Evolutionary conservation across 2,329 filamentous ascomycete genomes (phyloP), one percentile per base, ranked within the genome.

Genomic region (Metarhizium robertsii): DNA sequence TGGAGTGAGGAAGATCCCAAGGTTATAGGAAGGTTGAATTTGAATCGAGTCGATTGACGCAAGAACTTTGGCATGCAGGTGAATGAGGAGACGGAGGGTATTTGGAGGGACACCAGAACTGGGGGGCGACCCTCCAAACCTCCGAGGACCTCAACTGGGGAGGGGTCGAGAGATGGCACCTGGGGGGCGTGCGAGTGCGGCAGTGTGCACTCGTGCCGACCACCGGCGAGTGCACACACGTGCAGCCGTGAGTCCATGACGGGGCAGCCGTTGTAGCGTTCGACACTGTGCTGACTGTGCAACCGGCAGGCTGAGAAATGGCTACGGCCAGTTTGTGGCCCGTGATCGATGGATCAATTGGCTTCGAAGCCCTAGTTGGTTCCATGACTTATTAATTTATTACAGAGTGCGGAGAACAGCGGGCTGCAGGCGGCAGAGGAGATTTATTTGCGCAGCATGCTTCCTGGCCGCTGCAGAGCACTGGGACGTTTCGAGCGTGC

Each of bases 61-160:
- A 16, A 16, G 38, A 40, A 47, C 52, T 36, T 20, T 20, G 20
- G 20, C 14, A 49, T 49, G 34, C 52, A 49, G 42, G 51, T 47
- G 51, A 18, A n/a, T n/a, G 45, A 40, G 52, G 51, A 36, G 34
- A 36, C 45, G n/a, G 32, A 49, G 52, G 52, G 13, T 53, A 48
- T 42, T 53, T 36, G 43, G 52, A 40, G 50, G 10, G 32, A 34
- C 32, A 34, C 32, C 32, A 34, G 32, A 34, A 34, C 32, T 34
- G 32, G 32, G 32, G 32, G 32, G 32, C 32, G 49, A 40, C 29
- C 25, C 13, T 18, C 20, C 48, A n/a, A 50, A 5, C 14, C 34
- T 36, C 34, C 7, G 34, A 36, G 34, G 34, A 13, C 34, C 13
- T 13, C 20, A 36, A 36, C 13, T 36, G 34, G 8, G 7, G 8